A percentile compares a stretch with the other conserved stretches of the same genome.
Conservation (phyloP, 768 basidiomycete genomes). For the Royoungia palumana region DNA sequence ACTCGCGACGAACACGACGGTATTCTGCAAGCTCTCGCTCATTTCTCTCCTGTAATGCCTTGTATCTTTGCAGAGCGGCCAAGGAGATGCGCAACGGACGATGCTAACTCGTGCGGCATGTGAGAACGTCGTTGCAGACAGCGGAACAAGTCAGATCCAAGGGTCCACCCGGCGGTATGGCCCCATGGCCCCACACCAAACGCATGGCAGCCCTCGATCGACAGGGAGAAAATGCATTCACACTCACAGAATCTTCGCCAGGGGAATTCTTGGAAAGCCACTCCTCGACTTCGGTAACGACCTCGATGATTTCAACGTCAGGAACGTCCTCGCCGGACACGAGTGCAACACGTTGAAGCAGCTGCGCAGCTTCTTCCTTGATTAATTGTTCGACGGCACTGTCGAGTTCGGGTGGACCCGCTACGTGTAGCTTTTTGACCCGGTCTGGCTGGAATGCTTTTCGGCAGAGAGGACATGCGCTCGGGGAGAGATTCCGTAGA, state of each 20-base stretch:
- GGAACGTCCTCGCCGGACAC: conserved; percentile 33
- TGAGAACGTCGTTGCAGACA: conserved; percentile 17
- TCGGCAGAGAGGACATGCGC: conserved; percentile 64
- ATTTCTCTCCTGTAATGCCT: conserved; percentile 34
- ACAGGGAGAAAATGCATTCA: conserved; percentile 2
- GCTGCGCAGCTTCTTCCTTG: conserved; percentile 38
- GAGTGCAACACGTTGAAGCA: conserved; percentile 35
- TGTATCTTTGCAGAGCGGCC: conserved; percentile 38
- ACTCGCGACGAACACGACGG: conserved; percentile 31
- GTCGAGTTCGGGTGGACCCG: conserved; percentile 37
- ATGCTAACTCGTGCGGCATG: conserved; percentile 25
- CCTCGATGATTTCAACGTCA: conserved; percentile 34
- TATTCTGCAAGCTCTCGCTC: conserved; percentile 31
- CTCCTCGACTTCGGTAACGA: conserved; percentile 46
- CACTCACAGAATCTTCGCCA: conserved; percentile 37
- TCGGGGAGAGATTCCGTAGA: conserved; percentile 47
- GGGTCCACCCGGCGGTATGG: background rate
- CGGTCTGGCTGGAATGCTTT: conserved; percentile 54
- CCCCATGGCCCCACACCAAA: background rate
- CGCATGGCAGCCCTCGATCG: background rate
- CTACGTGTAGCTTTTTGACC: conserved; percentile 67
- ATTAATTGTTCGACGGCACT: conserved; percentile 39
- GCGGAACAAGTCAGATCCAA: conserved; percentile 23
- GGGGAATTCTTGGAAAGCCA: conserved; percentile 47
- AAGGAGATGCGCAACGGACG: conserved; percentile 31